Conservation (phyloP, 73 alveolate genomes). For the Paramecium tetraurelia region DNA sequence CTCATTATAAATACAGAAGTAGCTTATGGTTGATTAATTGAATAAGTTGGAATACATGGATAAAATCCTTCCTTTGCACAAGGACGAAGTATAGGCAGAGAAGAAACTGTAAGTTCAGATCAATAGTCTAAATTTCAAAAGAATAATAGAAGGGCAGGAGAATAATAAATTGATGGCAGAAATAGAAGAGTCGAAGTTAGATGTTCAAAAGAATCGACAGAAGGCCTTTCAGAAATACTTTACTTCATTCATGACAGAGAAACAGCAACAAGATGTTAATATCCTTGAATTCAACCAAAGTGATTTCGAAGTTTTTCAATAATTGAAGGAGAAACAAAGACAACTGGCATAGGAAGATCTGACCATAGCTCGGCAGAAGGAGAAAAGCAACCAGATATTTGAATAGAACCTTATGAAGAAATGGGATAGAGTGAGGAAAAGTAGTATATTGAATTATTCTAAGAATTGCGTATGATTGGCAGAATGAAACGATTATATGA, state of each 20-base stretch:
- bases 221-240: not conserved
- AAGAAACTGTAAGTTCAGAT: not conserved
- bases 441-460: not conserved
- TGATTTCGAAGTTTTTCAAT: constrained; percentile 9
- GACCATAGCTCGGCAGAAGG: not conserved
- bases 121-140: not conserved
- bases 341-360: constrained; percentile 15
- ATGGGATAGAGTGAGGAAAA: constrained; percentile 54
- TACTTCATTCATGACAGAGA: not conserved
- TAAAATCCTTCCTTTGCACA: constrained; percentile 21
- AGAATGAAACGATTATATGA: constrained; percentile 47
- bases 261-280: not conserved
- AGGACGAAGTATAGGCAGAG: not conserved
- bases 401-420: constrained; percentile 15
- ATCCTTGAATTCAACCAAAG: not conserved
- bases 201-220: not conserved
- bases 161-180: not conserved
- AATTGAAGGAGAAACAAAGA: not conserved
- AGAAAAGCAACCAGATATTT: not conserved
- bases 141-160: not conserved
- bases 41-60: constrained; percentile 31
- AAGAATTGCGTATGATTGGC: constrained; percentile 28
- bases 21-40: constrained; percentile 31
- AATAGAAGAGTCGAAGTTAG: not conserved
- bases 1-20: not conserved